Evolutionary conservation across 148 eudicot genomes (phyloP).

Genomic region (Cornus kousa): DNA sequence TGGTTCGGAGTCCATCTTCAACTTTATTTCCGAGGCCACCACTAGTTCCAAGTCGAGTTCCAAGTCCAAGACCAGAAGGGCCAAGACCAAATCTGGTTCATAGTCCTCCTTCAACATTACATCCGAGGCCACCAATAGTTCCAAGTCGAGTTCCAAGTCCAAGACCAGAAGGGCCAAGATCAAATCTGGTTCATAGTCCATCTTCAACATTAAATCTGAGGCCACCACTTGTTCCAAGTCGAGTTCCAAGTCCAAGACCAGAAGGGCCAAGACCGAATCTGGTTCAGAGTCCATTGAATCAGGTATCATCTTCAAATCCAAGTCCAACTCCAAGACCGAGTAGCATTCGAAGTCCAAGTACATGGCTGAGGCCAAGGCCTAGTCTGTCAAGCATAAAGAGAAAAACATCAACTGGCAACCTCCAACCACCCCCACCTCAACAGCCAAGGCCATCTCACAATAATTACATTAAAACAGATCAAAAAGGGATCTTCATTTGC

Average conservation of each 20-base stretch:
- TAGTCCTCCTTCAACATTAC: not conserved
- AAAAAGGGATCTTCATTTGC: constrained; percentile 12
- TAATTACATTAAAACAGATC: constrained; percentile 6
- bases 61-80: too few relatives aligned
- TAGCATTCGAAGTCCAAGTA: not conserved
- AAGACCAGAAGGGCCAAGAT: too few relatives aligned
- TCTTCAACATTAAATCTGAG: too few relatives aligned
- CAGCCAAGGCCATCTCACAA: constrained; percentile 8
- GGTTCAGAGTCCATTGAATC: too few relatives aligned
- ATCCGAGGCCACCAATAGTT: not conserved
- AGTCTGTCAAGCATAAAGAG: constrained; percentile 17
- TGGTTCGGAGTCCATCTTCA: not conserved
- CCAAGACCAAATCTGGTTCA: too few relatives aligned
- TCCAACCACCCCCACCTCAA: not conserved
- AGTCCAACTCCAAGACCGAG: not conserved
- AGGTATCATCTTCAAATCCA: not conserved
- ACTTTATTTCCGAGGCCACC: too few relatives aligned
- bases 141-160: too few relatives aligned
- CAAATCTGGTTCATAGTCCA: too few relatives aligned
- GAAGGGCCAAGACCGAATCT: too few relatives aligned
- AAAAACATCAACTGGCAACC: not conserved
- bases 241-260: too few relatives aligned
- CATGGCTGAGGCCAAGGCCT: constrained; percentile 11
- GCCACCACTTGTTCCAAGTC: too few relatives aligned
- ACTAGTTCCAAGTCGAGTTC: too few relatives aligned